Evolutionary conservation across 2,329 filamentous ascomycete genomes (phyloP).

Genomic region (Cercospora nicotianae): DNA sequence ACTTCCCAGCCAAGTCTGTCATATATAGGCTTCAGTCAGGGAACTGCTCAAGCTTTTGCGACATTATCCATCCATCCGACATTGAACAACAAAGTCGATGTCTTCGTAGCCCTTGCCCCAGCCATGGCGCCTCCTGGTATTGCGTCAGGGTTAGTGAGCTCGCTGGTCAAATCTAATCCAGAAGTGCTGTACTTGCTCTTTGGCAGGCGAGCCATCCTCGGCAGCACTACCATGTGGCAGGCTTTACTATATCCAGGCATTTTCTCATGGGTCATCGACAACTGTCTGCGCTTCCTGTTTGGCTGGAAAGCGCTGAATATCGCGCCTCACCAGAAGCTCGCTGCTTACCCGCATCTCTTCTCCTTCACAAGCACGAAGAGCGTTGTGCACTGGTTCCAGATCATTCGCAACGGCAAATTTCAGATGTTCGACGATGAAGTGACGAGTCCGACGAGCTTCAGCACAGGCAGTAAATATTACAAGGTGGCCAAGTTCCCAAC

Average conservation of each 20-base stretch:
- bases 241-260: conserved; percentile 92
- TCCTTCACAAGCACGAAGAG: conserved; percentile 96
- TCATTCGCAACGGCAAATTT: conserved; percentile 92
- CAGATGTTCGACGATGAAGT: conserved; percentile 99
- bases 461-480: conserved; percentile 77
- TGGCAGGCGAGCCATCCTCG: conserved; percentile 84
- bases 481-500: conserved; percentile 97
- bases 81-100: conserved; percentile 88
- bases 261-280: conserved; percentile 84
- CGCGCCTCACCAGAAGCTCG: conserved; percentile 80
- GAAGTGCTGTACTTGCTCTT: conserved; percentile 91
- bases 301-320: conserved; percentile 88
- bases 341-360: conserved; percentile 92
- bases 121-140: conserved; percentile 95
- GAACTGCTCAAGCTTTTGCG: conserved; percentile 94
- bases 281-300: conserved; percentile 78
- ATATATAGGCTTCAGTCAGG: conserved; percentile 96
- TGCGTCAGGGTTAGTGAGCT: conserved; percentile 86
- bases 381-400: conserved; percentile 99
- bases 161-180: conserved; percentile 88
- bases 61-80: conserved; percentile 87
- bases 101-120: conserved; percentile 92
- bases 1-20: conserved; percentile 82
- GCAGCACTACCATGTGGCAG: conserved; percentile 96
- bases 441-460: conserved; percentile 70